Evolutionary conservation across 2,329 filamentous ascomycete species (phyloP).

Genomic region (Ophiostoma ulmi): DNA sequence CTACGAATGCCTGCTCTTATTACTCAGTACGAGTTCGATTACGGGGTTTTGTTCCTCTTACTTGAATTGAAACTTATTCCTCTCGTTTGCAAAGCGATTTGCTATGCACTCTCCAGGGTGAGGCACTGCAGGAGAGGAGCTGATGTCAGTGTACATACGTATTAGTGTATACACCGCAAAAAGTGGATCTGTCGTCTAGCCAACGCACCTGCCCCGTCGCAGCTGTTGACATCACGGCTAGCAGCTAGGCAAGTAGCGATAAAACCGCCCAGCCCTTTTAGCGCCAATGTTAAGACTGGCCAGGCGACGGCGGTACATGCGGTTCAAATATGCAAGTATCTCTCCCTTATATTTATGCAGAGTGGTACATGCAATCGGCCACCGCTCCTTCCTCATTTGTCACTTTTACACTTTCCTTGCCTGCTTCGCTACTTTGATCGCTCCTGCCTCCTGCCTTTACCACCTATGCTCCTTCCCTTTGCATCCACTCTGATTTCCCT

Average conservation of each 20-base stretch:
- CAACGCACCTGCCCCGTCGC: constrained; percentile 24
- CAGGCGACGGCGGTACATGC: constrained; percentile 19
- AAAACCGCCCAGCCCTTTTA: constrained; percentile 9
- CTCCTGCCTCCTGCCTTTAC: not conserved
- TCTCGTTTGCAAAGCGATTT: not conserved
- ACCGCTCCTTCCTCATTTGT: not conserved
- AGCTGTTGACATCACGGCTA: constrained; percentile 27
- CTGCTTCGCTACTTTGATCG: not conserved
- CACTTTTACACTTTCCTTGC: not conserved
- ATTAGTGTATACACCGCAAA: not conserved
- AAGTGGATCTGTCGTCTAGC: constrained; percentile 22
- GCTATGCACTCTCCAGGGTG: not conserved
- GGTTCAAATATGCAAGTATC: not conserved
- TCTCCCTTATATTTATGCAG: not conserved
- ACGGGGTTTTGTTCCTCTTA: not conserved
- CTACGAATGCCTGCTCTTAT: not conserved
- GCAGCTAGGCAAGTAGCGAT: not conserved
- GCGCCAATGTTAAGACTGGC: not conserved
- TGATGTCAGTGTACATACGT: not conserved
- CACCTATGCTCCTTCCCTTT: constrained; percentile 8
- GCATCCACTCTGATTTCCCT: constrained; percentile 11
- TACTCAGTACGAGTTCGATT: constrained; percentile 9
- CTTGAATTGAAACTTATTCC: not conserved
- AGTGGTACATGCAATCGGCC: constrained; percentile 3
- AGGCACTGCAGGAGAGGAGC: not conserved